Conservation (phyloP, 352 stramenopile genomes). For the Blastocystis sp. region DNA sequence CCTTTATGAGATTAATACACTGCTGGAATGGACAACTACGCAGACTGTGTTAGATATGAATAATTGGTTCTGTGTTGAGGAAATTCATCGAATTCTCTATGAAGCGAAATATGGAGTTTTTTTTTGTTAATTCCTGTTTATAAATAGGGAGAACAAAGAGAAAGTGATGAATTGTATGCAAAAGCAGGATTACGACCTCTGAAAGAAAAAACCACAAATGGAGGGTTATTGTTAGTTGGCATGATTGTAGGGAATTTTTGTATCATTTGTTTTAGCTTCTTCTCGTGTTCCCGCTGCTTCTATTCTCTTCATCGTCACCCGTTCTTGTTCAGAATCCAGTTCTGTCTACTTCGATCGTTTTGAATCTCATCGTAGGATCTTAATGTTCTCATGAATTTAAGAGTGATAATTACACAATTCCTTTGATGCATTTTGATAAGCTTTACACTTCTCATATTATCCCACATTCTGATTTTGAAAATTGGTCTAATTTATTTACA, state of each 20-base stretch:
- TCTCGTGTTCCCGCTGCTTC: conserved; percentile 13
- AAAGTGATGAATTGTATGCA: not conserved
- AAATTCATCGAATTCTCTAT: conserved; percentile 7
- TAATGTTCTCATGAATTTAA: not conserved
- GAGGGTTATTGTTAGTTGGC: not conserved
- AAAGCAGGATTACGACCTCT: not conserved
- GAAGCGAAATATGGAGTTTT: not conserved
- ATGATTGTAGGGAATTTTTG: conserved; percentile 17
- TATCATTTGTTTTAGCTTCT: not conserved
- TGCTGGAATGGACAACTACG: conserved; percentile 23
- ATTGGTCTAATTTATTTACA: conserved; percentile 10
- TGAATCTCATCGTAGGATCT: conserved; percentile 3
- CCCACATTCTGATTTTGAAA: not conserved
- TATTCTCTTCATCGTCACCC: conserved; percentile 44
- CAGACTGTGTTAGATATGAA: not conserved
- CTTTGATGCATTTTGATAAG: not conserved
- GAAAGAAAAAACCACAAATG: not conserved
- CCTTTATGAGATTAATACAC: conserved; percentile 7
- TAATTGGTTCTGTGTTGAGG: not conserved
- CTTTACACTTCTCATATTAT: not conserved
- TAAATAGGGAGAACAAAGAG: not conserved
- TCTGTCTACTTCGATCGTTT: not conserved
- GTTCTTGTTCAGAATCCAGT: conserved; percentile 36
- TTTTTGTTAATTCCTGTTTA: not conserved
- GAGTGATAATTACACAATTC: conserved; percentile 3